These are phyloP conservation scores for Kluyveromyces marxianus DNA, from an alignment of 1,139 yeast genomes.

Conservation along the genomic window DNA sequence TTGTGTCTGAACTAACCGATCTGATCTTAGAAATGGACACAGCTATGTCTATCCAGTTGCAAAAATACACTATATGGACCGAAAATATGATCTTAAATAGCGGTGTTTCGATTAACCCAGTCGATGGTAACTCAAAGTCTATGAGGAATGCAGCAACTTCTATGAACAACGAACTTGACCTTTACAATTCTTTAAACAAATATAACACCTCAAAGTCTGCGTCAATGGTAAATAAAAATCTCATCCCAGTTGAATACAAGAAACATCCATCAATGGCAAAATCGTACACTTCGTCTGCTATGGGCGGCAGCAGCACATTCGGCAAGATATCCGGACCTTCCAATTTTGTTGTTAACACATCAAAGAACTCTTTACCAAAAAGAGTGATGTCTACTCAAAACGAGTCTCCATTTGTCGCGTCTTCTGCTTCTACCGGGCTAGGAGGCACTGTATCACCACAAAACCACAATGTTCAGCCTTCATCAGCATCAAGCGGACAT, in stretches of 20 bases:
- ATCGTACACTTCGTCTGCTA: conserved; percentile 1
- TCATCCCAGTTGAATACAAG: conserved; percentile 65
- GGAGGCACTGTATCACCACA: conserved; percentile 7
- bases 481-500: background rate
- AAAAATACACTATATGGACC: conserved; percentile 79
- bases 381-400: conserved; percentile 28
- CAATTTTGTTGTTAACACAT: conserved; percentile 24
- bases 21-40: conserved; percentile 79
- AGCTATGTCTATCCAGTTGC: conserved; percentile 80
- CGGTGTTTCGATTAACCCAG: conserved; percentile 76
- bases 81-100: conserved; percentile 78
- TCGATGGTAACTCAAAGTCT: conserved; percentile 48
- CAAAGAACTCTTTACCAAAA: conserved; percentile 27
- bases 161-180: conserved; percentile 75
- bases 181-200: conserved; percentile 59
- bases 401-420: conserved; percentile 24
- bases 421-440: conserved; percentile 7
- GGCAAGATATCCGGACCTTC: conserved; percentile 14
- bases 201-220: conserved; percentile 37
- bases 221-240: conserved; percentile 26
- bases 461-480: background rate
- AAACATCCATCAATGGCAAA: conserved; percentile 63
- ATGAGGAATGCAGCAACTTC: conserved; percentile 71
- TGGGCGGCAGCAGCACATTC: conserved; percentile 11
- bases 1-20: conserved; percentile 65